Evolutionary conservation across 768 basidiomycete genomes (phyloP).

Genomic region (Trichaptum fuscoviolaceum): DNA sequence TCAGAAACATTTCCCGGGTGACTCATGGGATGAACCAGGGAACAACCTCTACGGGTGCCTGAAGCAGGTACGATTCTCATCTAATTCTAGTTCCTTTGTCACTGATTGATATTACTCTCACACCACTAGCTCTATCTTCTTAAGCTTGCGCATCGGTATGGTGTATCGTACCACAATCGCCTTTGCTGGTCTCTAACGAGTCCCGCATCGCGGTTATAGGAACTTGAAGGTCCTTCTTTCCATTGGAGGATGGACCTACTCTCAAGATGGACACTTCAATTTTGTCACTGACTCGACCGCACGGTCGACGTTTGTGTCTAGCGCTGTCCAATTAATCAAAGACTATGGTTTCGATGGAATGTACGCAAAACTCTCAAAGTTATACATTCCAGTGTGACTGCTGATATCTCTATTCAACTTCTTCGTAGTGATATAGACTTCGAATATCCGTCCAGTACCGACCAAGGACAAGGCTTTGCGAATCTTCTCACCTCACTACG

Average conservation of each 20-base stretch:
- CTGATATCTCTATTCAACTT: neutral
- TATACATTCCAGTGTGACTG: neutral
- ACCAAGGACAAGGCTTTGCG: constrained; percentile 62
- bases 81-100: neutral
- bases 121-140: constrained; percentile 39
- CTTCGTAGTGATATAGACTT: constrained; percentile 61
- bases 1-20: constrained; percentile 67
- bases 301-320: constrained; percentile 53
- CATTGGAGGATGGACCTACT: constrained; percentile 66
- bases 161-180: neutral
- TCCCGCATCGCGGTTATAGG: constrained; percentile 15
- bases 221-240: constrained; percentile 49
- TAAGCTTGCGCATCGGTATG: constrained; percentile 50
- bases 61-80: constrained; percentile 53
- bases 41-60: constrained; percentile 79
- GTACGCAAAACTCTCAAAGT: constrained; percentile 27
- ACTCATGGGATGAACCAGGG: constrained; percentile 69
- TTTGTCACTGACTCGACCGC: constrained; percentile 49
- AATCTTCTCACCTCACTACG: constrained; percentile 59
- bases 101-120: neutral
- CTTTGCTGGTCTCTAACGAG: neutral
- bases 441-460: constrained; percentile 61
- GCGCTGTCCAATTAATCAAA: constrained; percentile 57
- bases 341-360: constrained; percentile 82
- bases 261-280: constrained; percentile 60